Percentiles rank a stretch among this genome's conserved stretches.
These are phyloP conservation scores for Globisporangium cederbergense DNA, from an alignment of 352 stramenopile species.

Conservation along the genomic window DNA sequence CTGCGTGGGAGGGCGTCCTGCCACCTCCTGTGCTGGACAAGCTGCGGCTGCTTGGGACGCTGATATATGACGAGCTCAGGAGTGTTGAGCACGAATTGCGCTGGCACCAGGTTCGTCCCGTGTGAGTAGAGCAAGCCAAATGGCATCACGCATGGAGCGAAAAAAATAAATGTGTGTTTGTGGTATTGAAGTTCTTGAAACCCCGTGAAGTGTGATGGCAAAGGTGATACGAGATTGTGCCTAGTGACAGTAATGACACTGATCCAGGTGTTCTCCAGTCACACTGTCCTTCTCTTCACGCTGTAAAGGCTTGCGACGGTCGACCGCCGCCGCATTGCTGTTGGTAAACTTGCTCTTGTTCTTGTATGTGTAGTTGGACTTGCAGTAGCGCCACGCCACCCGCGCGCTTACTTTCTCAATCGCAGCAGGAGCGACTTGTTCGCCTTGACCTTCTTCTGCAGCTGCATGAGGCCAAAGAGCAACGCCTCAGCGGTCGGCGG, in stretches of 20 bases:
- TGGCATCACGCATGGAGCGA: background rate
- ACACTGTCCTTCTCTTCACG: background rate
- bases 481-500: conserved; percentile 97
- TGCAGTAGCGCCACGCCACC: background rate
- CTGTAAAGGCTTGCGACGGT: background rate
- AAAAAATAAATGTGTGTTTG: conserved; percentile 4
- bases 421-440: conserved; percentile 96
- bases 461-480: conserved; percentile 97
- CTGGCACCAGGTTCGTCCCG: background rate
- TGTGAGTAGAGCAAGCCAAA: background rate
- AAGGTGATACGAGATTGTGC: background rate
- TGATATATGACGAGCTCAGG: conserved; percentile 20
- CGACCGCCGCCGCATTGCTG: background rate
- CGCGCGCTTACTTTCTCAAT: conserved; percentile 91
- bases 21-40: conserved; percentile 20
- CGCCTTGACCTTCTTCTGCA: conserved; percentile 99
- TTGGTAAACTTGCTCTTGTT: background rate
- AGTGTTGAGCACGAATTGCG: conserved; percentile 4
- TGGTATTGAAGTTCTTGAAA: conserved; percentile 2
- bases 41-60: conserved; percentile 27
- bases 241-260: background rate
- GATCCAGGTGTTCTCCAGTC: background rate
- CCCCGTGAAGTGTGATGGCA: background rate
- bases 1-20: conserved; percentile 14
- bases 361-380: background rate